Evolutionary conservation across 164 flowering plant genomes (phyloP).

Genomic region (Buxus sempervirens): DNA sequence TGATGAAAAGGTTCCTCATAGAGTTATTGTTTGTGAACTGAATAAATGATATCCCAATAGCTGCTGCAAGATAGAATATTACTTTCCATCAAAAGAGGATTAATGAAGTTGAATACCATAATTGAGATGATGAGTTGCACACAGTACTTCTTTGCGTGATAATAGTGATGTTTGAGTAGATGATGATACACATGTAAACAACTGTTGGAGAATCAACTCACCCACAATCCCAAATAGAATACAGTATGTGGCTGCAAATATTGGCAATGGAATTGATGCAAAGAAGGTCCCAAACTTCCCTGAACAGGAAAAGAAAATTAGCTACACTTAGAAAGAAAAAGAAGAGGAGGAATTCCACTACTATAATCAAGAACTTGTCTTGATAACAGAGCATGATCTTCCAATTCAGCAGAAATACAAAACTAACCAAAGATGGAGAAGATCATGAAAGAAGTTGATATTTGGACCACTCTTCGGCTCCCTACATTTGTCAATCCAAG

Average conservation of each 20-base stretch:
- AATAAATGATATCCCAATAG: slow-evolving; percentile 71
- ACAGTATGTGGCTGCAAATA: slow-evolving; percentile 92
- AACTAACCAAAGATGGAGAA: slow-evolving; percentile 89
- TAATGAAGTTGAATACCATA: background rate
- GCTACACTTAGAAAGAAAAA: too few species aligned
- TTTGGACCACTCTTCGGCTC: slow-evolving; percentile 92
- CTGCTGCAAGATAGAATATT: slow-evolving; percentile 45
- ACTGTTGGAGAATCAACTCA: slow-evolving; percentile 33
- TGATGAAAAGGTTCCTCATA: slow-evolving; percentile 69
- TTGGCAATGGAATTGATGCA: slow-evolving; percentile 90
- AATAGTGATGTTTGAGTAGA: background rate
- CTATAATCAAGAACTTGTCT: slow-evolving; percentile 1
- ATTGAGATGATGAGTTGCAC: background rate
- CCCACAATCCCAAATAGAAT: slow-evolving; percentile 85
- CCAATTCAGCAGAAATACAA: background rate
- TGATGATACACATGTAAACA: background rate
- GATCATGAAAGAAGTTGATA: slow-evolving; percentile 89
- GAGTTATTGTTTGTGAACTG: slow-evolving; percentile 84
- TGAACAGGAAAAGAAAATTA: slow-evolving; percentile 20
- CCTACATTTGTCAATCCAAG: slow-evolving; percentile 92
- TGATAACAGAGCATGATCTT: background rate
- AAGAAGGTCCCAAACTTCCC: slow-evolving; percentile 98
- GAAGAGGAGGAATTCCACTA: background rate
- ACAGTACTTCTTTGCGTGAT: background rate
- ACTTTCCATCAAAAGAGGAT: background rate